phyloP scores from a whole-genome alignment of 805 yeast genomes.

The Ogataea ramenticola region DNA sequence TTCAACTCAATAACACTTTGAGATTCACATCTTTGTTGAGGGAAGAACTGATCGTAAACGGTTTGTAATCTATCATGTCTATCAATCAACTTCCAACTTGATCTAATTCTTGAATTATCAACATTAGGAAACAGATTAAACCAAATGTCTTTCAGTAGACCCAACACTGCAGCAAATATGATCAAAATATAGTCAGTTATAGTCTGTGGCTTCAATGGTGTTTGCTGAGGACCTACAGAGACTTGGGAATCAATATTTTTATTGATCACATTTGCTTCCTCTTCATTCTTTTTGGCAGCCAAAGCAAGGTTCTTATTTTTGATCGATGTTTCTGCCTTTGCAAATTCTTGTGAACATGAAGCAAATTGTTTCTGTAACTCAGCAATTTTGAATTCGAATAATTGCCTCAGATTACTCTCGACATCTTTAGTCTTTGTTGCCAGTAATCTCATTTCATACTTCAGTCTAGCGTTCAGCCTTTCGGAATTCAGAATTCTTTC shows the following conservation, averaged over 20 bases:
- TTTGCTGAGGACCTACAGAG: not conserved
- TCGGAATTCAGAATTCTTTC: slow-evolving; percentile 42
- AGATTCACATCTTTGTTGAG: not conserved
- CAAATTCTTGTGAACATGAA: not conserved
- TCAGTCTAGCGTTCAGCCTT: slow-evolving; percentile 50
- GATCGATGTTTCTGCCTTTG: not conserved
- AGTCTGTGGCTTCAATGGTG: not conserved
- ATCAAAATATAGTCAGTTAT: not conserved
- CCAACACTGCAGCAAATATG: slow-evolving; percentile 1
- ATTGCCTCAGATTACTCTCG: slow-evolving; percentile 41
- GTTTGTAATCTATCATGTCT: slow-evolving; percentile 17
- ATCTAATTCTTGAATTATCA: slow-evolving; percentile 17
- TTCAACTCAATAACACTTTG: not conserved
- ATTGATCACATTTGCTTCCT: too few species aligned
- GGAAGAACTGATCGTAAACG: slow-evolving; percentile 8
- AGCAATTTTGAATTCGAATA: slow-evolving; percentile 29
- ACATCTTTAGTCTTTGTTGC: slow-evolving; percentile 59
- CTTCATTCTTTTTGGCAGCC: too few species aligned
- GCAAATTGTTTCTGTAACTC: slow-evolving; percentile 13
- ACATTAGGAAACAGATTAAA: slow-evolving; percentile 9
- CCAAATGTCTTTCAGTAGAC: slow-evolving; percentile 11
- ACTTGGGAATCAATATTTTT: too few species aligned
- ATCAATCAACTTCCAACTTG: slow-evolving; percentile 23
- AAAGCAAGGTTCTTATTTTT: too few species aligned
- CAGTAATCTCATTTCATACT: slow-evolving; percentile 57